Percentiles rank a stretch among this genome's conserved stretches.
Evolutionary conservation across 2,329 filamentous ascomycete species (phyloP).

Genomic region (Diaporthe capsici): DNA sequence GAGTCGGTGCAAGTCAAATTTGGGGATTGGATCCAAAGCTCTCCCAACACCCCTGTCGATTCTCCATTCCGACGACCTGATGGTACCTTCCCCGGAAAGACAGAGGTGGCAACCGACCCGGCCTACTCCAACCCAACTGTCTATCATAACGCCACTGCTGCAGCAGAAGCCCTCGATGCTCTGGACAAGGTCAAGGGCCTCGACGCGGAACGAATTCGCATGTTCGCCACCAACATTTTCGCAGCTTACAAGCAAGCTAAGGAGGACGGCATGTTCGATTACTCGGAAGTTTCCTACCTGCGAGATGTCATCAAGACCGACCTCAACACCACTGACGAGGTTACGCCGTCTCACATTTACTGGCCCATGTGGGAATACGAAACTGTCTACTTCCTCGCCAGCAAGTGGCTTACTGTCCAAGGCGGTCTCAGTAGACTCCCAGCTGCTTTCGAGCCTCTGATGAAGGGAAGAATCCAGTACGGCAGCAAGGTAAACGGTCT

Average conservation of each 20-base stretch:
- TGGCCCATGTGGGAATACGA: conserved; percentile 51
- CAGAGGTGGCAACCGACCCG: background rate
- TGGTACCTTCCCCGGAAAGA: background rate
- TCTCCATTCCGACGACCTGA: conserved; percentile 38
- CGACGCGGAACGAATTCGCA: conserved; percentile 43
- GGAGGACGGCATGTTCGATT: conserved; percentile 49
- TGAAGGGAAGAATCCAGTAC: conserved; percentile 46
- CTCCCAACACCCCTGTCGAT: conserved; percentile 51
- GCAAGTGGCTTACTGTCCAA: conserved; percentile 49
- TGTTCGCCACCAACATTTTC: conserved; percentile 49
- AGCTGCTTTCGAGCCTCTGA: conserved; percentile 52
- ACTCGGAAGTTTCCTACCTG: conserved; percentile 50
- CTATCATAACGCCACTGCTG: conserved; percentile 34
- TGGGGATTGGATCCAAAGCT: conserved; percentile 57
- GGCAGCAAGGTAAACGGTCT: conserved; percentile 45
- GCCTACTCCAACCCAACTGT: background rate
- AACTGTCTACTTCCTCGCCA: conserved; percentile 47
- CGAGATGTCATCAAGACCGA: conserved; percentile 52
- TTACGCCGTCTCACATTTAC: conserved; percentile 45
- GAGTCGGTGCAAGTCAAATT: conserved; percentile 54
- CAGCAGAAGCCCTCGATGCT: conserved; percentile 44
- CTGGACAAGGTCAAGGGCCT: conserved; percentile 49
- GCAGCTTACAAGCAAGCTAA: conserved; percentile 50
- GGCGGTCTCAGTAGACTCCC: conserved; percentile 53
- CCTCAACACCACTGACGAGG: conserved; percentile 55